Base-by-base conservation (phyloP, 2,329 filamentous ascomycete species). In the Pseudogymnoascus sp. region DNA sequence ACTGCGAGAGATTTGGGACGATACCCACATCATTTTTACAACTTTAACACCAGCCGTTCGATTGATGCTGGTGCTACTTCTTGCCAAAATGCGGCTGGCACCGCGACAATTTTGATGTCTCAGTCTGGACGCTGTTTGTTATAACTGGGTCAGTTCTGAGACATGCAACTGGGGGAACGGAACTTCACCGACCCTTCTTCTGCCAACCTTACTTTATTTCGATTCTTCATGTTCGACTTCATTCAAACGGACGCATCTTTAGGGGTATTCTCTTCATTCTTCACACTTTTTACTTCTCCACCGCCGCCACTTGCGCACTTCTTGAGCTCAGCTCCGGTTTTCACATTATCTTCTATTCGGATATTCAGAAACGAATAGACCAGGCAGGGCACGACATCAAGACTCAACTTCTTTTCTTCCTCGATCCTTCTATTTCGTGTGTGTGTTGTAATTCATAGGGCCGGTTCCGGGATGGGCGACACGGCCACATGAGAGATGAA, bases 371-470 rank as follows among this genome's bases (percentile, higher is more conserved):
- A 55, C 48, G 29, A 55, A 55, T 55, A 55, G 27, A 33, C 3
- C 29, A 21, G 29, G 29, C 48, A 55, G n/a, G 29, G 29, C 29
- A 15, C 27, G n/a, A 15, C 48, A 33, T 33, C 29, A 15, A 13
- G 15, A 55, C 48, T 55, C 29, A 18, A 4, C 48, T 12, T 8
- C 8, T 33, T 45, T 55, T 55, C 29, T 55, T 55, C 48, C 48
- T 33, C 27, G 29, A 33, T 9, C 29, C 33, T 52, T 55, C 9
- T 33, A 55, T 18, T 55, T 33, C 31, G 27, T 55, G 48, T 52
- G 9, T 55, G 48, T 33, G 48, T 55, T 55, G 48, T 55, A 55
- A 33, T 55, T 55, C 48, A 55, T 33, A 55, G 27, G 48, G 29
- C 48, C 29, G 48, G 48, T 55, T 55, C 48, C 48, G 18, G 48